These are phyloP conservation scores for Trypanosoma lewisi DNA, from an alignment of 208 protist genomes.

Conservation along the genomic window DNA sequence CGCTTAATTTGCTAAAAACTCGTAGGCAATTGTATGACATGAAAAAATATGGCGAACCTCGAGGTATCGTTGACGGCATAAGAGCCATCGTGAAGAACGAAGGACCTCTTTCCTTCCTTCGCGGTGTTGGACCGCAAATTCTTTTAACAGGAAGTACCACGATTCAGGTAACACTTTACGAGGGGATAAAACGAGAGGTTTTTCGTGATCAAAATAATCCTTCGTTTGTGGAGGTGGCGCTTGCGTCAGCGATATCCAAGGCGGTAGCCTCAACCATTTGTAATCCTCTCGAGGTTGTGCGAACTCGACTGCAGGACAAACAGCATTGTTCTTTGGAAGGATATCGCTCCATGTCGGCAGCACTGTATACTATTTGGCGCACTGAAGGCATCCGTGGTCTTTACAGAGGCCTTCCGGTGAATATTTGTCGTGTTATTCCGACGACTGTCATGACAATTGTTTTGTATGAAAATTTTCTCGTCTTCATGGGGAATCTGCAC, in stretches of 20 bases:
- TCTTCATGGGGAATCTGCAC: conserved; percentile 4
- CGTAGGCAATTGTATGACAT: conserved; percentile 66
- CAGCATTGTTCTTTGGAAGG: conserved; percentile 40
- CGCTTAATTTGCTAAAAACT: conserved; percentile 78
- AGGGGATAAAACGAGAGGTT: conserved; percentile 61
- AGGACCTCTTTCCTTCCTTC: conserved; percentile 64
- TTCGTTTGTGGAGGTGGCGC: conserved; percentile 50
- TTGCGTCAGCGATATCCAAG: conserved; percentile 71
- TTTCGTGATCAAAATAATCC: conserved; percentile 66
- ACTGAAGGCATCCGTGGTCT: conserved; percentile 66
- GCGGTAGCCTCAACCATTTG: conserved; percentile 61
- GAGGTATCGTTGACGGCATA: conserved; percentile 24
- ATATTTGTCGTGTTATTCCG: conserved; percentile 77
- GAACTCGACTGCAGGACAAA: conserved; percentile 75
- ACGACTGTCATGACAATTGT: conserved; percentile 78
- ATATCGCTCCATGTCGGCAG: conserved; percentile 59
- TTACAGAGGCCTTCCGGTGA: conserved; percentile 80
- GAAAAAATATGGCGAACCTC: conserved; percentile 6
- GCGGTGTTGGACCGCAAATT: conserved; percentile 73
- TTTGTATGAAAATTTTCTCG: conserved; percentile 77
- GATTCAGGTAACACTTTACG: conserved; percentile 83
- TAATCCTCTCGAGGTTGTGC: conserved; percentile 85
- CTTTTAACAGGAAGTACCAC: conserved; percentile 74
- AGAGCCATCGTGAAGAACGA: conserved; percentile 47
- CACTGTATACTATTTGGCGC: conserved; percentile 67